phyloP scores from a whole-genome alignment of 208 protist genomes.

The Leishmania arabica region DNA sequence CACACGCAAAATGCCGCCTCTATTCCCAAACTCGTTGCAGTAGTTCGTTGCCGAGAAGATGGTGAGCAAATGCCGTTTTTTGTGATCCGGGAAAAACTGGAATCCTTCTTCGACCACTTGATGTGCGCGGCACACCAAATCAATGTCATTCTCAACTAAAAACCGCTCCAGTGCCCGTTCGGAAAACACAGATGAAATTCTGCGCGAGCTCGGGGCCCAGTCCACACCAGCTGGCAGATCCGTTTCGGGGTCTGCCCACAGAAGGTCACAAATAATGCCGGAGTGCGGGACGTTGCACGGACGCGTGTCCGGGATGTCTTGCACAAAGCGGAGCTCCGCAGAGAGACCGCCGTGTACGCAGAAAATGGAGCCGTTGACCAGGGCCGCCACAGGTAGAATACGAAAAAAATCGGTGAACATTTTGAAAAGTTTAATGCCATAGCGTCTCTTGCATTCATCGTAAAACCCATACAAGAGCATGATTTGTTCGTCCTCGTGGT shows the following conservation, averaged over 20 bases:
- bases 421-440: constrained; percentile 98
- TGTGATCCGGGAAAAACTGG: constrained; percentile 98
- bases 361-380: constrained; percentile 99
- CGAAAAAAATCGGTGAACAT: constrained; percentile 99
- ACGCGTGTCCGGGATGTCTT: constrained; percentile 93
- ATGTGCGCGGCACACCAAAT: constrained; percentile 99
- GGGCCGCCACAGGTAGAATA: constrained; percentile 96
- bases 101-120: constrained; percentile 99
- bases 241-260: constrained; percentile 99
- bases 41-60: constrained; percentile 99
- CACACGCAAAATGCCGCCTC: constrained; percentile 98
- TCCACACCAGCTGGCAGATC: constrained; percentile 92
- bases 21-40: constrained; percentile 99
- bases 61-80: constrained; percentile 98
- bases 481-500: constrained; percentile 99
- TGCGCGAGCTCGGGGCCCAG: constrained; percentile 98
- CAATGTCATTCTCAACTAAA: constrained; percentile 96
- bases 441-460: constrained; percentile 98
- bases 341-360: constrained; percentile 99
- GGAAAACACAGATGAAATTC: constrained; percentile 99
- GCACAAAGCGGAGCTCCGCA: constrained; percentile 91
- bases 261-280: constrained; percentile 98
- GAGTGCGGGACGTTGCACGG: constrained; percentile 98
- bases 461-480: constrained; percentile 99
- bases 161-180: constrained; percentile 96